A percentile compares a stretch with the other conserved stretches of the same genome.
Conservation (phyloP, 2,329 filamentous ascomycete species). For the Xenoacremonium recifei region DNA sequence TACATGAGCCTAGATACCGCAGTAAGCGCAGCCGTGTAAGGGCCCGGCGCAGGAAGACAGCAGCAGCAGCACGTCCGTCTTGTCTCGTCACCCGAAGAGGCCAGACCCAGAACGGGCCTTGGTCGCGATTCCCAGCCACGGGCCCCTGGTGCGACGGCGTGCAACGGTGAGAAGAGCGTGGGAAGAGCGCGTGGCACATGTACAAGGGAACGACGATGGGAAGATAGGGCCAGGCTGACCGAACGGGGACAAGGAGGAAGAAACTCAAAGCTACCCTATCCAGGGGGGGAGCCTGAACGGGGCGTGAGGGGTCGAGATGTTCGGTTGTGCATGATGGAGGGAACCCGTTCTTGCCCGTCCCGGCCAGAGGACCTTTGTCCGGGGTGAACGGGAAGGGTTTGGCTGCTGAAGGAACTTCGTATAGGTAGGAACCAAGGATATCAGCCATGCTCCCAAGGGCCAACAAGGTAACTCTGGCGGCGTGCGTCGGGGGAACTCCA, state of each 20-base stretch:
- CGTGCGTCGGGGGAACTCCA: not conserved
- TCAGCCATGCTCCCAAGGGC: no score
- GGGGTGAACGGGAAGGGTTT: no score
- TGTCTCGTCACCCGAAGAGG: no score
- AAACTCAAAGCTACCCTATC: not conserved
- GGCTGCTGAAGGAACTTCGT: no score
- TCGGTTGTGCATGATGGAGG: no score
- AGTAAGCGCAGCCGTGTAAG: conserved; percentile 19
- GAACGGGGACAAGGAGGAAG: conserved; percentile 4
- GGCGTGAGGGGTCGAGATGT: no score
- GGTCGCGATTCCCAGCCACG: conserved; percentile 23
- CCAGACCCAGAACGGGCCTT: conserved; percentile 19
- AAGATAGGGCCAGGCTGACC: conserved; percentile 8
- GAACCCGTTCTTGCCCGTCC: no score
- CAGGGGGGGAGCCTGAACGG: no score
- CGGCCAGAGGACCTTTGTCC: no score
- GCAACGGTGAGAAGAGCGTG: conserved; percentile 5
- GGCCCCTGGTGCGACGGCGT: conserved; percentile 15
- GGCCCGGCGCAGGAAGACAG: conserved; percentile 16
- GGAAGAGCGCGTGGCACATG: conserved; percentile 4
- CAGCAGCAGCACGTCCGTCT: no score
- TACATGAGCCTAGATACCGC: conserved; percentile 24
- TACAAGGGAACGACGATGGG: conserved; percentile 7
- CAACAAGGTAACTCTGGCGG: no score
- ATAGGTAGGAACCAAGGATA: no score